These are phyloP conservation scores for Metarhizium rileyi DNA, from an alignment of 2,329 filamentous ascomycete genomes.

Conservation along the genomic window DNA sequence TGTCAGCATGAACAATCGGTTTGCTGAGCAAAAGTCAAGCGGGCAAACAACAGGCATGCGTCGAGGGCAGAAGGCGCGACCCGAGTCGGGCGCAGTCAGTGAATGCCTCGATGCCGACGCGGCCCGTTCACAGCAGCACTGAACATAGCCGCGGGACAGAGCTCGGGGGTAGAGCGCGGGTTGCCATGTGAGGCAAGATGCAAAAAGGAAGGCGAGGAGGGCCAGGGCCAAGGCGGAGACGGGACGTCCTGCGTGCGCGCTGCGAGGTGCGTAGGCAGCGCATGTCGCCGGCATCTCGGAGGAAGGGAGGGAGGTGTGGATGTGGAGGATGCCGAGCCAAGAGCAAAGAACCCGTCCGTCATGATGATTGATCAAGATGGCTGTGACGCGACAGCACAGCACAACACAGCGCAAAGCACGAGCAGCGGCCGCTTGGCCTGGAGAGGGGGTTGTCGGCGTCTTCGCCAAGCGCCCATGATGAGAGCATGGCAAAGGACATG, in stretches of 20 bases:
- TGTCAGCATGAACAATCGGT: conserved; percentile 9
- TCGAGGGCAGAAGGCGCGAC: not conserved
- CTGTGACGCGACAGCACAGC: not conserved
- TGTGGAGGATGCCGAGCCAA: conserved; percentile 4
- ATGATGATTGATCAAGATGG: not conserved
- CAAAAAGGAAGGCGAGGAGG: not conserved
- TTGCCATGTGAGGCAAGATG: conserved; percentile 5
- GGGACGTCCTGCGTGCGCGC: no score
- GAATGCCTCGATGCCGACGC: not conserved
- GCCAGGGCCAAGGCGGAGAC: no score
- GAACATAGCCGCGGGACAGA: conserved; percentile 4
- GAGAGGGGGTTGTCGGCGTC: no score
- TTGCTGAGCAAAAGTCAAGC: not conserved
- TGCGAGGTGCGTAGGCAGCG: conserved; percentile 1
- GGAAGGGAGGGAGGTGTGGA: conserved; percentile 2
- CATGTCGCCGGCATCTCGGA: conserved; percentile 8
- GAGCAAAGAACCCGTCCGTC: not conserved
- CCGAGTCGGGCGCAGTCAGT: not conserved
- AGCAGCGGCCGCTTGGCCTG: conserved; percentile 5
- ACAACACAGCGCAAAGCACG: not conserved
- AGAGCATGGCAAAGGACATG: no score
- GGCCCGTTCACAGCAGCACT: no score
- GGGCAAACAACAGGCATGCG: not conserved
- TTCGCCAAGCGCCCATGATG: no score
- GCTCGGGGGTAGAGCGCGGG: not conserved